Percentiles rank a stretch among this genome's conserved stretches.
Evolutionary conservation across 192 early-diverging fungal species (phyloP).

Genomic region (Coemansia sp.): DNA sequence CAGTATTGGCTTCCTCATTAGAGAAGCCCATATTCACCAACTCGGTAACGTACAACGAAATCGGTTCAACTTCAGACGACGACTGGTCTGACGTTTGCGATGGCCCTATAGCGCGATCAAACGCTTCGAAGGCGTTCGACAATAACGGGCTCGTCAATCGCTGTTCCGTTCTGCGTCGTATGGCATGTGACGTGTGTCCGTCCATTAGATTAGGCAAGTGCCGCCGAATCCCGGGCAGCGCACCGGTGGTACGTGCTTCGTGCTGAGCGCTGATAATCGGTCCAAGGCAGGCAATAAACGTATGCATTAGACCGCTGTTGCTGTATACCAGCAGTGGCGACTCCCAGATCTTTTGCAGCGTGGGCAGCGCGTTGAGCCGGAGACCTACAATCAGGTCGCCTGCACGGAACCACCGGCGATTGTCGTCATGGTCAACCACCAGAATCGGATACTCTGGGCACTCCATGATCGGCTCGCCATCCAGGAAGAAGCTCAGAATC

Average conservation of each 20-base stretch:
- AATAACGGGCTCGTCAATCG: conserved; percentile 40
- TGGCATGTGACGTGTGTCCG: conserved; percentile 8
- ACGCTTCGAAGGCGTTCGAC: conserved; percentile 14
- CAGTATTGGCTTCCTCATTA: conserved; percentile 70
- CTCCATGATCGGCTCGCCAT: conserved; percentile 71
- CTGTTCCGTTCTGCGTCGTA: conserved; percentile 15
- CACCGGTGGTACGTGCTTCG: conserved; percentile 42
- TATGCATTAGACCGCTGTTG: conserved; percentile 57
- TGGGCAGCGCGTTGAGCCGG: conserved; percentile 61
- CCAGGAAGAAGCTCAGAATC: conserved; percentile 68
- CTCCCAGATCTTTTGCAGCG: conserved; percentile 64
- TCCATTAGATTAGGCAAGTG: conserved; percentile 30
- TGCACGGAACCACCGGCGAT: conserved; percentile 69
- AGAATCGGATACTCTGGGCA: conserved; percentile 58
- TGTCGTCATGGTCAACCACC: conserved; percentile 37
- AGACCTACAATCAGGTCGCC: conserved; percentile 66
- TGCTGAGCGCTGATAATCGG: conserved; percentile 75
- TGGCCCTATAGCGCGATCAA: conserved; percentile 21
- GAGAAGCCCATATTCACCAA: conserved; percentile 89
- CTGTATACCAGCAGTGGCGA: conserved; percentile 60
- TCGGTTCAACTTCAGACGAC: conserved; percentile 34
- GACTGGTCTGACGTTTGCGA: conserved; percentile 13
- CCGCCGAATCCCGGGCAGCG: conserved; percentile 17
- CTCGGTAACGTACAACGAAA: conserved; percentile 65
- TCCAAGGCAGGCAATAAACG: conserved; percentile 62